Evolutionary conservation across 1,139 yeast genomes (phyloP).

Genomic region (Zygosaccharomyces sapae): DNA sequence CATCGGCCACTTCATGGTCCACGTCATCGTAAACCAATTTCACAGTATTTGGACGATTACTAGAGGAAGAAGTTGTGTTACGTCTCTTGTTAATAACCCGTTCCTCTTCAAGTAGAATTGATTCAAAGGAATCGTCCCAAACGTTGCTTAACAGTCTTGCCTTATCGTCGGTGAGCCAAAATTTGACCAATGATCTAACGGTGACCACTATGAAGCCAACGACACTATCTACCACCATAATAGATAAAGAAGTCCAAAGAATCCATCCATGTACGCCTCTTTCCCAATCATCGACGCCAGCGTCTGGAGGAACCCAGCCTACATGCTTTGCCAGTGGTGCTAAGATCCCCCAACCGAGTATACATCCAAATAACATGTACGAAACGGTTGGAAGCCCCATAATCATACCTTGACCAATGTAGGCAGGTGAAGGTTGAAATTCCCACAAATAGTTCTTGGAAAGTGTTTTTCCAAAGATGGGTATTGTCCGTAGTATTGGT

Average conservation of each 20-base stretch:
- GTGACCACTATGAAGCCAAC: slow-evolving; percentile 73
- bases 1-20: slow-evolving; percentile 42
- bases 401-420: slow-evolving; percentile 94
- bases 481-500: slow-evolving; percentile 64
- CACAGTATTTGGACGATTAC: slow-evolving; percentile 24
- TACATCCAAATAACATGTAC: slow-evolving; percentile 84
- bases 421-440: slow-evolving; percentile 94
- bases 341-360: slow-evolving; percentile 86
- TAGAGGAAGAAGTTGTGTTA: slow-evolving; percentile 12
- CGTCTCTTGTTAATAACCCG: slow-evolving; percentile 26
- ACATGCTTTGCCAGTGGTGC: slow-evolving; percentile 69
- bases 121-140: slow-evolving; percentile 33
- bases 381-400: slow-evolving; percentile 93
- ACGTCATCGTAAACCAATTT: slow-evolving; percentile 31
- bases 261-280: slow-evolving; percentile 97
- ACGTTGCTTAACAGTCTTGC: slow-evolving; percentile 22
- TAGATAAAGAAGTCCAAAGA: slow-evolving; percentile 86
- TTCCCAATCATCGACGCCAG: slow-evolving; percentile 87
- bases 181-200: slow-evolving; percentile 41
- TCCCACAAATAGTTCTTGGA: slow-evolving; percentile 76
- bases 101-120: slow-evolving; percentile 36
- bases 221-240: slow-evolving; percentile 89
- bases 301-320: slow-evolving; percentile 75
- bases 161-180: slow-evolving; percentile 30
- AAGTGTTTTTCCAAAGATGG: slow-evolving; percentile 67